Conservation (phyloP, 164 flowering plant genomes). For the Amborella trichopoda region DNA sequence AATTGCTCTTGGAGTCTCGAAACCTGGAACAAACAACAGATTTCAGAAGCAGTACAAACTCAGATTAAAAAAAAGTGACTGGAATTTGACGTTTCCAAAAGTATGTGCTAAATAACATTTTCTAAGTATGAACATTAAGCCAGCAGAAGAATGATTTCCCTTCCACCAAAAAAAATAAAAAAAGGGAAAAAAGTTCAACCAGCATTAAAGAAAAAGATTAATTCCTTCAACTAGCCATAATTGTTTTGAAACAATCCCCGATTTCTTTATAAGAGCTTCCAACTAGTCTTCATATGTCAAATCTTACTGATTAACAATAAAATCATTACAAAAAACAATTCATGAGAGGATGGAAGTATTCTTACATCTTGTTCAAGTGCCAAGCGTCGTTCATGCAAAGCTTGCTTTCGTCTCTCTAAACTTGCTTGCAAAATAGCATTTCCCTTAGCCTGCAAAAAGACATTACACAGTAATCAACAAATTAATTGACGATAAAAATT, state of each 20-base stretch:
- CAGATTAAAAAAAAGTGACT: background rate
- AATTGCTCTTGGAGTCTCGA: conserved; percentile 95
- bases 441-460: conserved; percentile 61
- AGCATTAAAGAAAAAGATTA: no score
- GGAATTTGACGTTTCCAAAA: no score
- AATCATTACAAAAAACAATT: background rate
- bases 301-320: background rate
- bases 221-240: no score
- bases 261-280: no score
- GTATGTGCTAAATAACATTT: no score
- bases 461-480: background rate
- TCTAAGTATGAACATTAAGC: no score
- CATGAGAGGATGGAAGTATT: background rate
- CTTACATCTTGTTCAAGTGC: conserved; percentile 99
- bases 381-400: conserved; percentile 94
- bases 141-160: no score
- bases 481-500: background rate
- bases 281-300: no score
- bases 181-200: no score
- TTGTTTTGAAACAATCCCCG: no score
- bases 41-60: background rate
- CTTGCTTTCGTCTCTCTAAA: conserved; percentile 97
- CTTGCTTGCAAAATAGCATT: conserved; percentile 97
- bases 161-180: no score
- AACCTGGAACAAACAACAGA: conserved; percentile 33